Base-by-base conservation (phyloP, 305 asterid genomes). In the Rubia tinctorum region DNA sequence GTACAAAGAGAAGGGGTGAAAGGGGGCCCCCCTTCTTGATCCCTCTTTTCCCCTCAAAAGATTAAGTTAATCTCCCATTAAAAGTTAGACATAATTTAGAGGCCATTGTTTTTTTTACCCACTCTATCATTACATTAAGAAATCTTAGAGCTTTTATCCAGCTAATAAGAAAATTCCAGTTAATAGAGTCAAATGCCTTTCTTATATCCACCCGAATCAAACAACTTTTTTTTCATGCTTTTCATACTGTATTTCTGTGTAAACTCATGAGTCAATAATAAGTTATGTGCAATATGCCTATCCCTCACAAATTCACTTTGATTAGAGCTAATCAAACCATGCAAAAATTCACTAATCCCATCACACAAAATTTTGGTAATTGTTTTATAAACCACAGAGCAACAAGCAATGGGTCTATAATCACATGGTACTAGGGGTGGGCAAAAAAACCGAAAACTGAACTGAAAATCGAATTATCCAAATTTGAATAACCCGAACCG, bases 401-500 rank as follows among this genome's bases (percentile, higher is more conserved):
- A 45, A 10, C 17, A 45, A 1, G 53, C 53, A 10, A 45, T 45
- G 4, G 15, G 53, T 45, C 53, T 45, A 11, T 45, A 45, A 1
- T 45, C 53, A 45, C 1, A 1, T 0, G 53, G 17, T 10, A 1
- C 3, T 0, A 10, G 53, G 0, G 17, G 53, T 0, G 5, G 0
- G 3, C 2, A n/a, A n/a, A n/a, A n/a, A n/a, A n/a, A 2, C 11
- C 11, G 0, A 15, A 15, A 5, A 45, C 11, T 4, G 11, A 10
- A 0, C 5, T 10, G 0, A 45, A 1, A 10, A 45, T 15, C 0
- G 53, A 15, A 0, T 15, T 45, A 0, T 15, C 13, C 0, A 45
- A 45, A 0, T 45, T 15, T 12, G 0, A 0, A 10, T 15, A 15
- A 11, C 0, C 1, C 0, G 2, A n/a, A n/a, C n/a, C n/a, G n/a